Evolutionary conservation across 306 rosid genomes (phyloP), one percentile per base, ranked within the genome.

Genomic region (Quercus mongolica): DNA sequence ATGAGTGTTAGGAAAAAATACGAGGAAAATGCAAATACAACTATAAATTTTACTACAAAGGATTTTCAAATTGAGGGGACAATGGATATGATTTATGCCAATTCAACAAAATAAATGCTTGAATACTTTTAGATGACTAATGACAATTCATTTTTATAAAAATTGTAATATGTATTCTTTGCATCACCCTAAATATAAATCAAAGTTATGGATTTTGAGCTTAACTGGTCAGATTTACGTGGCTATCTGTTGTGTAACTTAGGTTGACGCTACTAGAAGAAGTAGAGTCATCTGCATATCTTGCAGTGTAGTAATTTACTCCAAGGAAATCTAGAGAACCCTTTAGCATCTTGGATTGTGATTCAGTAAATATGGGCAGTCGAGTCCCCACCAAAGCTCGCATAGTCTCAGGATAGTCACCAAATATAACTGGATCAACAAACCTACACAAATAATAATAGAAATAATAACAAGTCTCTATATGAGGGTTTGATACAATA

Each of bases 171-270:
- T 38, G 11, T 38, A 38, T 38, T 38, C 46, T 38, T 38, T 38
- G 46, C 46, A 38, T 38, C 46, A 7, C 46, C 46, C 46, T 7
- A 7, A 7, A 38, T 38, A 38, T 38, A 38, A 38, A n/a, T 28
- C 61, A 33, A 35, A 19, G 25, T 9, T 67, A 14, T 35, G 72
- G 26, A 2, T 67, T 64, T 8, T 44, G 63, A 41, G 74, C 89
- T 83, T 87, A 38, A 89, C 96, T 21, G 0, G 80, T 21, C 49
- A 83, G 59, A 65, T 56, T 18, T 64, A 71, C 86, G 19, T 57
- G 76, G 18, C 79, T 70, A 19, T 91, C 97, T 5, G 80, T 65
- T 67, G 4, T 46, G 31, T 23, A 91, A 79, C 79, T 68, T 23
- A 30, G 56, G 46, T 78, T 74, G 49, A 56, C 5, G 5, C 18